Evolutionary conservation across 2,329 filamentous ascomycete species (phyloP), one percentile per base, ranked within the genome.

Genomic region (Herpotrichia juniperi): DNA sequence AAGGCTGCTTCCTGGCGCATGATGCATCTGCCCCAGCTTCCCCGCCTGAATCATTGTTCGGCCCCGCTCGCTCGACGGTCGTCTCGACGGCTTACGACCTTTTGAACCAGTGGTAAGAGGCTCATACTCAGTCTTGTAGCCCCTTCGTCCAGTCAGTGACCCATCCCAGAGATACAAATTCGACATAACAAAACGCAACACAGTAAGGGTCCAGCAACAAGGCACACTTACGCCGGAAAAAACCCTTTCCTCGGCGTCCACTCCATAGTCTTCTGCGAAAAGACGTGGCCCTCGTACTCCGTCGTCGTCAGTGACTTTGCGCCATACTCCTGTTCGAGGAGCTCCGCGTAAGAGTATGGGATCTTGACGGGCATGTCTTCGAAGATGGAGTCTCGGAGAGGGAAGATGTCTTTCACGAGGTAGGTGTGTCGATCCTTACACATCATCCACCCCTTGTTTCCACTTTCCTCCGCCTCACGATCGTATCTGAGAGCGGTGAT

Each of bases 381-480:
- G 53, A 86, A 85, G 2, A 72, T 67, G 48, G 75, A 81, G 34
- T 80, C 76, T 14, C 83, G 77, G 11, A 87, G 71, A 1, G 84
- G 83, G 59, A 83, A 86, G 22, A 87, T 80, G 34, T 83, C 78
- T 28, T 77, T 72, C 51, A 78, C 78, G 57, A 75, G 64, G 59
- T 83, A 87, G 28, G 74, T 69, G 61, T 87, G 84, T 8, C 71
- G 73, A 66, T 86, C 84, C 64, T 87, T 87, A 63, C 79, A 82
- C 71, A 79, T 80, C 68, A 84, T 73, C 7, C 73, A 74, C 5
- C 76, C 78, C 9, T 69, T 46, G 1, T 69, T 50, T 1, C 79
- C 80, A 3, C 65, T 51, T 0, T 64, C 63, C 40, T 76, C 68
- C 6, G 71, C 73, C 0, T 69, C 70, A 14, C 72, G 59, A 54